These are phyloP conservation scores for Mycoemilia scoparia DNA, from an alignment of 192 early-diverging fungal genomes.

Conservation along the genomic window DNA sequence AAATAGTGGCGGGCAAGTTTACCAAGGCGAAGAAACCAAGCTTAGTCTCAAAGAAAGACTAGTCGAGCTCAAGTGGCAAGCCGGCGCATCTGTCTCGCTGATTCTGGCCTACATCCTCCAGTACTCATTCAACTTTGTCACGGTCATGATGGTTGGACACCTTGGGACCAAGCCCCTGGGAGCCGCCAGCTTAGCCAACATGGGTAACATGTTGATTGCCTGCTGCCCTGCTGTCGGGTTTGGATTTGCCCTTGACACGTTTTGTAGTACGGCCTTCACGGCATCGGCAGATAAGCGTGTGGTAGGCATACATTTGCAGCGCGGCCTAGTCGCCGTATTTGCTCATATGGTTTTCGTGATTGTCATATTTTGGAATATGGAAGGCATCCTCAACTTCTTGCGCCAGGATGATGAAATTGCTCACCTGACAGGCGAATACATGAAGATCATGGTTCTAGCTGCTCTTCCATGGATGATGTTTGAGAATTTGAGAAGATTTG, in stretches of 20 bases:
- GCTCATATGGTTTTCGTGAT: slow-evolving; percentile 49
- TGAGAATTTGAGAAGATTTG: slow-evolving; percentile 62
- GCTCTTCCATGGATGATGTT: slow-evolving; percentile 52
- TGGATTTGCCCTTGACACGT: slow-evolving; percentile 43
- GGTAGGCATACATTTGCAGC: slow-evolving; percentile 45
- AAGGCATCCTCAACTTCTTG: slow-evolving; percentile 39
- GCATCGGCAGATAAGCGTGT: slow-evolving; percentile 33
- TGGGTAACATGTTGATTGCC: slow-evolving; percentile 42
- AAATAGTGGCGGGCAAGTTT: no score
- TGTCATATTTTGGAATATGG: slow-evolving; percentile 48
- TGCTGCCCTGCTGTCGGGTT: slow-evolving; percentile 38
- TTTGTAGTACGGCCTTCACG: slow-evolving; percentile 44
- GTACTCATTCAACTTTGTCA: slow-evolving; percentile 39
- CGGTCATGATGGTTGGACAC: slow-evolving; percentile 40
- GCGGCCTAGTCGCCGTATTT: slow-evolving; percentile 51
- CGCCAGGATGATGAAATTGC: slow-evolving; percentile 65
- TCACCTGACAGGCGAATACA: slow-evolving; percentile 32
- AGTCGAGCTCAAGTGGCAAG: no score
- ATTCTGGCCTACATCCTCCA: slow-evolving; percentile 39
- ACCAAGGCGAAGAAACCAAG: no score
- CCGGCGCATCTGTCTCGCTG: slow-evolving; percentile 17
- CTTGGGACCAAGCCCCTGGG: slow-evolving; percentile 21
- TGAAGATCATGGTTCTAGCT: slow-evolving; percentile 44
- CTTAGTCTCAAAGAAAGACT: no score
- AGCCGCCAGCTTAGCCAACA: slow-evolving; percentile 43